A percentile compares a stretch with the other conserved stretches of the same genome.
These are phyloP conservation scores for Bryoglossum gracile DNA, from an alignment of 495 filamentous ascomycete species.

Conservation along the genomic window DNA sequence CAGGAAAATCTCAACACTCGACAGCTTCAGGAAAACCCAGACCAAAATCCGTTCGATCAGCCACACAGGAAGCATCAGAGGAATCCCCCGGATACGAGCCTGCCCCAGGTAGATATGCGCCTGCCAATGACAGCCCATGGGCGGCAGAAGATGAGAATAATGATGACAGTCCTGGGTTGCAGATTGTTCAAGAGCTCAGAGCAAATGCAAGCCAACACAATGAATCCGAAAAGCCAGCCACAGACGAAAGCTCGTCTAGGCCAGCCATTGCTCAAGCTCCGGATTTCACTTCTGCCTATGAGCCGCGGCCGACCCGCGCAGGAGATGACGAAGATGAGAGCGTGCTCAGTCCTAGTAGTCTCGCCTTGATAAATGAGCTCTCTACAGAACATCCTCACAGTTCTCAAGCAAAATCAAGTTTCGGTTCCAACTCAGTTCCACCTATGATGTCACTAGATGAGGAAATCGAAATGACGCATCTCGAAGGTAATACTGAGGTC, in stretches of 20 bases:
- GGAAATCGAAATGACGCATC: no score
- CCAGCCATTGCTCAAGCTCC: not conserved
- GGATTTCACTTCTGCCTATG: not conserved
- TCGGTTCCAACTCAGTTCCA: not conserved
- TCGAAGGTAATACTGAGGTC: no score
- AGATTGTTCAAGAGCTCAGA: constrained; percentile 11
- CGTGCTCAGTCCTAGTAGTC: not conserved
- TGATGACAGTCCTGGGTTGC: constrained; percentile 13
- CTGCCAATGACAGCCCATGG: not conserved
- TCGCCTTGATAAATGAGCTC: not conserved
- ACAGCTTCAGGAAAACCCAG: not conserved
- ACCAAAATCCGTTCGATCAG: not conserved
- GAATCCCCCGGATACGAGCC: constrained; percentile 8
- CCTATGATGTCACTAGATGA: no score
- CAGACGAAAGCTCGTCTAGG: not conserved
- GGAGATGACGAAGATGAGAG: not conserved
- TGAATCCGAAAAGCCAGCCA: not conserved
- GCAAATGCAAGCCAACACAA: constrained; percentile 1
- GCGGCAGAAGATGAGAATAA: not conserved
- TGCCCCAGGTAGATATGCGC: not conserved
- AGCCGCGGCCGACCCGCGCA: not conserved
- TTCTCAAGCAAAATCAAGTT: not conserved
- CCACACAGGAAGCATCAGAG: not conserved
- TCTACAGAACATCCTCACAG: not conserved
- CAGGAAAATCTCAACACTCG: no score